Evolutionary conservation across 257 asterid genomes (phyloP), one percentile per base, ranked within the genome.

Genomic region (Galeopsis tetrahit): DNA sequence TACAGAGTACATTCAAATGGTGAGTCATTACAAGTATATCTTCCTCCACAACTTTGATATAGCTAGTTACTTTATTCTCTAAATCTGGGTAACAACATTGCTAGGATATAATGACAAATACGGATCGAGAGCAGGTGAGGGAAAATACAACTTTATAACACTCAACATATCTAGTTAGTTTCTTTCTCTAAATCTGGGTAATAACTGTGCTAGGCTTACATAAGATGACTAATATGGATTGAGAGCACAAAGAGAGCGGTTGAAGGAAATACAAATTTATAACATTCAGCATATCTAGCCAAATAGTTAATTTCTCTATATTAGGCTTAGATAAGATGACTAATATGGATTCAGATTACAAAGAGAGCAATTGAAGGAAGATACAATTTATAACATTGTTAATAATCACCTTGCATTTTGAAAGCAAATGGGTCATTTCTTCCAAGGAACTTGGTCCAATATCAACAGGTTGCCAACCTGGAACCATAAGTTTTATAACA

Each of bases 391-490:
- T 7, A 55, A 36, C 46, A 52, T 7, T 40, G 44, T 55, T 48
- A n/a, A 58, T 62, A 42, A 65, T 69, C 75, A 91, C 98, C 98
- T 89, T 83, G 85, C 90, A 89, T 68, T 75, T 75, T 67, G 88
- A 86, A 76, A 91, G 89, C 60, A 78, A 59, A 72, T 57, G 4
- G 63, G 74, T 59, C 74, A 94, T 85, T 61, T 87, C 91, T 79
- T 84, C 85, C 77, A 91, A 84, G 6, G 99, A 87, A 58, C 70
- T 72, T 46, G 97, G 95, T 75, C 99, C 99, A 75, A 94, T 79
- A 81, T 94, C 99, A 81, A 83, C 81, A 53, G 99, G 96, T 80
- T 73, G 84, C 97, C 95, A 91, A 75, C 90, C 99, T 91, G 78
- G 46, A 81, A 77, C 17, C 61, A 79, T 35, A 36, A 75, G 46